Evolutionary conservation across 805 yeast genomes (phyloP).

Genomic region (Yamadazyma endophytica): DNA sequence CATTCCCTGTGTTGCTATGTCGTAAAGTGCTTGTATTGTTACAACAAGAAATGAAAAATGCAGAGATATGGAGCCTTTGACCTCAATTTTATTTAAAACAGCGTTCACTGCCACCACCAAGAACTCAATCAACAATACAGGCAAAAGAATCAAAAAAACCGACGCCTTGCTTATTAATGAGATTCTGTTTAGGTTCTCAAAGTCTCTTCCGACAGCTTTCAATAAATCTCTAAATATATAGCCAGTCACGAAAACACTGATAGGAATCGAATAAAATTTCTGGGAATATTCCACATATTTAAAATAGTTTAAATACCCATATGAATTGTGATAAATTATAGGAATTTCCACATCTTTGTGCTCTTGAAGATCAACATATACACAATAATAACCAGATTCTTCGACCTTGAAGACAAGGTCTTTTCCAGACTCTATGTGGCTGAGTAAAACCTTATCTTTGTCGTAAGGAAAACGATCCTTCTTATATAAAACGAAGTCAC

Average conservation of each 20-base stretch:
- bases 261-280: conserved; percentile 9
- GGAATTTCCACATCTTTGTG: conserved; percentile 13
- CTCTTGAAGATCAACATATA: conserved; percentile 22
- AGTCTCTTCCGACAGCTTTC: conserved; percentile 21
- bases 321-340: conserved; percentile 16
- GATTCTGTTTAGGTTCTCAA: conserved; percentile 21
- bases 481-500: too few species aligned
- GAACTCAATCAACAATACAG: conserved; percentile 9
- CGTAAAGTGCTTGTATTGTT: conserved; percentile 3
- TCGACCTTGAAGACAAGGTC: conserved; percentile 13
- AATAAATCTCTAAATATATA: conserved; percentile 22
- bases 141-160: conserved; percentile 22
- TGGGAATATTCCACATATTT: conserved; percentile 15
- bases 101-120: conserved; percentile 2
- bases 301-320: conserved; percentile 21
- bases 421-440: too few species aligned
- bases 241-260: conserved; percentile 15
- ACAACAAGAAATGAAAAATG: background rate
- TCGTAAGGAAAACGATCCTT: too few species aligned
- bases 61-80: conserved; percentile 2
- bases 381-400: conserved; percentile 26
- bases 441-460: background rate
- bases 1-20: conserved; percentile 8
- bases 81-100: conserved; percentile 4
- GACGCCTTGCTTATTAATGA: conserved; percentile 25